Evolutionary conservation across 2,329 filamentous ascomycete genomes (phyloP).

Genomic region (Alternaria ethzedia): DNA sequence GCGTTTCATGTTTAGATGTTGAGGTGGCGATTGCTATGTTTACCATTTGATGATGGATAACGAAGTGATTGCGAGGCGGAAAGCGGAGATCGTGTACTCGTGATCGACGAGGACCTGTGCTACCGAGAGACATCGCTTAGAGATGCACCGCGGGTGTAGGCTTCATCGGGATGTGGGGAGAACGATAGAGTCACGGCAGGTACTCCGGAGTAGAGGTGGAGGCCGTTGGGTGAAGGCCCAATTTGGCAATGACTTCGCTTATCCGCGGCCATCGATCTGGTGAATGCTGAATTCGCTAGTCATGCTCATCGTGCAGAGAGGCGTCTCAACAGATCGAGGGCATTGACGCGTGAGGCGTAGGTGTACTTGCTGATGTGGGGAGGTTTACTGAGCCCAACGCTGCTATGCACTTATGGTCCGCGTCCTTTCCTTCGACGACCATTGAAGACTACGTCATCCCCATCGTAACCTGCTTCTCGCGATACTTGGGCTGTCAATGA

Average conservation of each 20-base stretch:
- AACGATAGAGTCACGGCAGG: not conserved
- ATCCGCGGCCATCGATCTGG: not conserved
- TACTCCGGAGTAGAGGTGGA: not conserved
- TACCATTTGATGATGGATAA: not conserved
- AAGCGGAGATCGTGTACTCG: not conserved
- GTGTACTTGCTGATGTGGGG: not conserved
- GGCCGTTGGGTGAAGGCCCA: not conserved
- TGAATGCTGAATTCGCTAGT: not conserved
- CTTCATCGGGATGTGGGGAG: slow-evolving; percentile 6
- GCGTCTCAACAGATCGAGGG: slow-evolving; percentile 1
- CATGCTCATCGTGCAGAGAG: slow-evolving; percentile 3
- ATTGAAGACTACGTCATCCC: not conserved
- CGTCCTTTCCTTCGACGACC: not conserved
- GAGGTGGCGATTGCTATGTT: slow-evolving; percentile 10
- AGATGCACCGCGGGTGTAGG: slow-evolving; percentile 3
- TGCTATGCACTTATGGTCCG: not conserved
- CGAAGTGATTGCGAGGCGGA: not conserved
- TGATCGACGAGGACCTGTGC: not conserved
- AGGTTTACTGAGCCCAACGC: not conserved
- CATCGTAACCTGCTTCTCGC: not conserved
- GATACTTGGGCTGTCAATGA: not conserved
- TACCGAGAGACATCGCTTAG: not conserved
- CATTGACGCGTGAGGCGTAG: not conserved
- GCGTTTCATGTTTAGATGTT: not conserved
- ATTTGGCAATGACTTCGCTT: not conserved